A percentile compares a stretch with the other conserved stretches of the same genome.
phyloP scores from a whole-genome alignment of 306 rosid genomes.

The Cicer pinnatifidum region DNA sequence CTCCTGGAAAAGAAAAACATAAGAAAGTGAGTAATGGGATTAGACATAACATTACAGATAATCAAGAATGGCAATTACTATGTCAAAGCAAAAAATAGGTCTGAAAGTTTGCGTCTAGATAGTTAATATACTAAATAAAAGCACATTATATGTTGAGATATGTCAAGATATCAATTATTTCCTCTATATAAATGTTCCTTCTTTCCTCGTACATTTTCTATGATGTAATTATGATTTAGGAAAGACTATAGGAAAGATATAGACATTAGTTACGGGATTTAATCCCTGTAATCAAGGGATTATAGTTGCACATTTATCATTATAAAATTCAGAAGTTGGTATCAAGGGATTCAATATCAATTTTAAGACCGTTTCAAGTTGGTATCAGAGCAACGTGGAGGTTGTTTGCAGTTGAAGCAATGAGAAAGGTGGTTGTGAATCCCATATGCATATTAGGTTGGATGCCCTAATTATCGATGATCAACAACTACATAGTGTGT shows the following conservation, averaged over 20 bases:
- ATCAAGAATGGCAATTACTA: slow-evolving; percentile 37
- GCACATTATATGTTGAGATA: slow-evolving; percentile 1
- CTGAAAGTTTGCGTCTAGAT: not conserved
- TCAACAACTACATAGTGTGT: not conserved
- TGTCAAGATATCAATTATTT: not conserved
- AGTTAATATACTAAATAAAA: slow-evolving; percentile 32
- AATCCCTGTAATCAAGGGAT: slow-evolving; percentile 1
- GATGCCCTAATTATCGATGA: not conserved
- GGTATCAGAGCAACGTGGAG: not conserved
- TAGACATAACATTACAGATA: slow-evolving; percentile 21
- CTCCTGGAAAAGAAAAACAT: slow-evolving; percentile 62
- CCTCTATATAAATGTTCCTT: not conserved
- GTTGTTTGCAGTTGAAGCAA: too few relatives aligned
- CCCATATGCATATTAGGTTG: not conserved
- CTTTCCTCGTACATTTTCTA: slow-evolving; percentile 4
- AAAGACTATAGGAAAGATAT: slow-evolving; percentile 5
- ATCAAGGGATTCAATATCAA: slow-evolving; percentile 14
- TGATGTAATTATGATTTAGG: not conserved
- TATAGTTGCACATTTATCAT: not conserved
- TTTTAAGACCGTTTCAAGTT: slow-evolving; percentile 5
- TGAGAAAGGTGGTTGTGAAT: too few relatives aligned
- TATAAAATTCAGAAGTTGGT: not conserved
- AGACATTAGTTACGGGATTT: not conserved
- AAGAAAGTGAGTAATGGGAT: slow-evolving; percentile 21
- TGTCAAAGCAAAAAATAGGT: slow-evolving; percentile 1